Evolutionary conservation across 306 rosid genomes (phyloP), one percentile per base, ranked within the genome.

Genomic region (Citrullus colocynthis): DNA sequence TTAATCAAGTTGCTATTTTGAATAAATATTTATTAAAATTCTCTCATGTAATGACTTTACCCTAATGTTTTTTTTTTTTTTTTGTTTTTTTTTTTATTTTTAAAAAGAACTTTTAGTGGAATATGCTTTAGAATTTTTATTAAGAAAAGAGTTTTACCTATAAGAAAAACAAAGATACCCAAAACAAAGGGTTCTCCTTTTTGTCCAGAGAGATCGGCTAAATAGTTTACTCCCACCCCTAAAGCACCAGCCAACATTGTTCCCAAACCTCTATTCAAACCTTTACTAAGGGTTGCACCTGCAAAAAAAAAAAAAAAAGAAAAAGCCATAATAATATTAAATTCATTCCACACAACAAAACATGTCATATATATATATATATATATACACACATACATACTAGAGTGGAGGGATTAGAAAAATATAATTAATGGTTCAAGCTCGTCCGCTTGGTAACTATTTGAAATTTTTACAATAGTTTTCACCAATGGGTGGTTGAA

Each of bases 281-380:
- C 83, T 86, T 84, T 95, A 83, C 85, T 34, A 6, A 95, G 89
- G 4, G 97, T 95, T 78, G 85, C 99, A 84, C 99, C 99, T 95
- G 76, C 32, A 61, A 10, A 21, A 66, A 42, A 9, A 49, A 49
- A 32, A 13, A 21, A 28, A 67, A 32, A 32, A 34, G 34, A 60
- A 63, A 24, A 24, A 11, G 10, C 6, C 18, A 13, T 0, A 44
- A 21, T 16, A 13, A 24, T 24, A 24, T 63, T 63, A 30, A 63
- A 32, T 13, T 32, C 44, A 59, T n/a, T 56, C 4, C n/a, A 44
- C 36, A 32, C 28, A 42, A 41, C 44, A 41, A 41, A 41, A 6
- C 44, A 41, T 41, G 44, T 41, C 28, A 24, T 24, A 24, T 24
- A 24, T 24, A 24, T 24, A 24, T 24, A 24, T 1, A 1, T 1